These are phyloP conservation scores for Sporothrix dimorphospora DNA, from an alignment of 2,329 filamentous ascomycete genomes.

Conservation along the genomic window DNA sequence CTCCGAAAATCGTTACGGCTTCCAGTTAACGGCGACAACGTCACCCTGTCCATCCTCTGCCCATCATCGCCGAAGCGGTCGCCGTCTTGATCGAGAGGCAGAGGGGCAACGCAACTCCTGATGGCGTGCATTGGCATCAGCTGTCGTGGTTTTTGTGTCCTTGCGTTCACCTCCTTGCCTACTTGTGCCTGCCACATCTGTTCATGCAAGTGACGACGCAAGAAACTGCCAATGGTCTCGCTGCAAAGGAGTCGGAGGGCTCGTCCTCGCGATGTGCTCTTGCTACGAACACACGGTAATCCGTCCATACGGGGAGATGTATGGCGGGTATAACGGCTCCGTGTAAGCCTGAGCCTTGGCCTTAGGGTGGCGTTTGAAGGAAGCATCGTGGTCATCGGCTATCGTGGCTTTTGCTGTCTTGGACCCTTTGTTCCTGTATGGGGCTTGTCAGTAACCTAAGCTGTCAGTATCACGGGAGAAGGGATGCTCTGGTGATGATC, in stretches of 20 bases:
- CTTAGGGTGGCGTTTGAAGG: not conserved
- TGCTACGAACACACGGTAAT: not conserved
- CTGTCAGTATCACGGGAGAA: not conserved
- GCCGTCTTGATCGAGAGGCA: not conserved
- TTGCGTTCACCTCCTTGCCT: not conserved
- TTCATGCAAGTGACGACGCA: not conserved
- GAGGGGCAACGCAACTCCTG: not conserved
- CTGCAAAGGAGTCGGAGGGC: not conserved
- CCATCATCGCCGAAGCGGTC: not conserved
- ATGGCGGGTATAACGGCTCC: not conserved
- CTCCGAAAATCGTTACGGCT: not conserved
- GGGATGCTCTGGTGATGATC: not conserved
- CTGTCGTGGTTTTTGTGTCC: not conserved
- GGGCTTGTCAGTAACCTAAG: no score
- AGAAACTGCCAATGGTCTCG: not conserved
- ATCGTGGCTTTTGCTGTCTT: not conserved
- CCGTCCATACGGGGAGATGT: not conserved
- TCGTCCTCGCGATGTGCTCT: not conserved
- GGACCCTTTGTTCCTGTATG: not conserved
- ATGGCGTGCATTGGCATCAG: conserved; percentile 16
- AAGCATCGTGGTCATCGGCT: not conserved
- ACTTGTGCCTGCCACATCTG: not conserved
- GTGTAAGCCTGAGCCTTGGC: not conserved
- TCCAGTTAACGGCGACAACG: not conserved
- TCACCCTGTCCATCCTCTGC: not conserved